Evolutionary conservation across 2,329 filamentous ascomycete species (phyloP).

Genomic region (Lasiodiplodia citricola): DNA sequence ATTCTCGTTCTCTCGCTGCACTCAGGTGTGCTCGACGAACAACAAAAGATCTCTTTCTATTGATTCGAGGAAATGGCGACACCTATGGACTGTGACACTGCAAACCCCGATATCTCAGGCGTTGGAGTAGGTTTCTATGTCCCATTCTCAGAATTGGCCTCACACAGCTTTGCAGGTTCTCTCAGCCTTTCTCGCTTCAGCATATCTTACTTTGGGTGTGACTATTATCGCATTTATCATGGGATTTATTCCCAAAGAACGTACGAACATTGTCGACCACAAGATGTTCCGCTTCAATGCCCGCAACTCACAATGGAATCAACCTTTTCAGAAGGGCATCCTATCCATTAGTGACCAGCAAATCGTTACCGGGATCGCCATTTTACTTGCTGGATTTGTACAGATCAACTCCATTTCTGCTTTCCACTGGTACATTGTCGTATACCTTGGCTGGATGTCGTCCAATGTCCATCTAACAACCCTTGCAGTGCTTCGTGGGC

Average conservation of each 20-base stretch:
- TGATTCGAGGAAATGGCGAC: too few relatives aligned
- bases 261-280: neutral
- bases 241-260: neutral
- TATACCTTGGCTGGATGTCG: conserved; percentile 32
- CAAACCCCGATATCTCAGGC: neutral
- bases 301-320: neutral
- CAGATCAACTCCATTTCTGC: conserved; percentile 1
- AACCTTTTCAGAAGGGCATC: conserved; percentile 25
- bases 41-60: too few relatives aligned
- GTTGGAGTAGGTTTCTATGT: neutral
- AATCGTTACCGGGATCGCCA: conserved; percentile 31
- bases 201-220: neutral
- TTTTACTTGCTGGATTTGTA: conserved; percentile 29
- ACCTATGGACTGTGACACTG: neutral
- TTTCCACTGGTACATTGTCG: conserved; percentile 30
- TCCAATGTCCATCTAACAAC: conserved; percentile 32
- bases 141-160: too few relatives aligned
- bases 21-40: too few relatives aligned
- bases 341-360: conserved; percentile 32
- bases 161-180: neutral
- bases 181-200: neutral
- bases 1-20: too few relatives aligned
- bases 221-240: neutral
- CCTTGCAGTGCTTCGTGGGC: conserved; percentile 29
- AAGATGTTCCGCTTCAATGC: neutral